A percentile compares a stretch with the other conserved stretches of the same genome.
Evolutionary conservation across 163 green algal species (phyloP).

Genomic region (Prototheca wickerhamii): DNA sequence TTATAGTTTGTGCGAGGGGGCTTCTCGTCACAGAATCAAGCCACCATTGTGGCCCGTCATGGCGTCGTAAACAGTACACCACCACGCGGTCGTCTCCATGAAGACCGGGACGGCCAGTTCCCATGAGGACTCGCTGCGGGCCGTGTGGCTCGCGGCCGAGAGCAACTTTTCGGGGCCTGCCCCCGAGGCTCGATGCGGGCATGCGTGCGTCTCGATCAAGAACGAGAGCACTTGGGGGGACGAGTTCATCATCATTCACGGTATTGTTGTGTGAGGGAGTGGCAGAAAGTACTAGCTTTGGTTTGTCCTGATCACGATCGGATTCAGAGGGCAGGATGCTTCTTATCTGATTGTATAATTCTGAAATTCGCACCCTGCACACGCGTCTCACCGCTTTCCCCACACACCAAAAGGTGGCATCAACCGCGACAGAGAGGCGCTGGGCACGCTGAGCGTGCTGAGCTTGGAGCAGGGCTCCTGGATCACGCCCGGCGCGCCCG

Average conservation of each 20-base stretch:
- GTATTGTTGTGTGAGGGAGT: not conserved
- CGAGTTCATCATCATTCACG: slow-evolving; percentile 3
- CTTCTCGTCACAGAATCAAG: too few species aligned
- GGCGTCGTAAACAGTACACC: too few species aligned
- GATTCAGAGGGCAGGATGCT: too few species aligned
- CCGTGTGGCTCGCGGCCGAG: not conserved
- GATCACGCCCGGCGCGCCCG: slow-evolving; percentile 4
- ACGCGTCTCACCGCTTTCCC: not conserved
- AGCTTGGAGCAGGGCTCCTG: slow-evolving; percentile 17
- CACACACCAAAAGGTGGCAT: slow-evolving; percentile 27
- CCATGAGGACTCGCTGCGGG: not conserved
- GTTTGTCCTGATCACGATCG: too few species aligned
- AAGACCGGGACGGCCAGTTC: too few species aligned
- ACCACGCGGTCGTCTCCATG: too few species aligned
- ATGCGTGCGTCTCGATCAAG: not conserved
- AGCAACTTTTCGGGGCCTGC: not conserved
- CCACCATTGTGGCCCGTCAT: too few species aligned
- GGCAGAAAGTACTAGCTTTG: too few species aligned
- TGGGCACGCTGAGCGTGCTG: slow-evolving; percentile 37
- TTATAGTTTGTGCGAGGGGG: too few species aligned
- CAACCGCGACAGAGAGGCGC: slow-evolving; percentile 27
- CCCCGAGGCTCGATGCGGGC: not conserved
- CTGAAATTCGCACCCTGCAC: too few species aligned
- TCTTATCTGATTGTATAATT: too few species aligned
- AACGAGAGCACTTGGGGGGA: not conserved